Evolutionary conservation across 1,139 yeast genomes (phyloP).

Genomic region (Magnusiomyces tetraspermus): DNA sequence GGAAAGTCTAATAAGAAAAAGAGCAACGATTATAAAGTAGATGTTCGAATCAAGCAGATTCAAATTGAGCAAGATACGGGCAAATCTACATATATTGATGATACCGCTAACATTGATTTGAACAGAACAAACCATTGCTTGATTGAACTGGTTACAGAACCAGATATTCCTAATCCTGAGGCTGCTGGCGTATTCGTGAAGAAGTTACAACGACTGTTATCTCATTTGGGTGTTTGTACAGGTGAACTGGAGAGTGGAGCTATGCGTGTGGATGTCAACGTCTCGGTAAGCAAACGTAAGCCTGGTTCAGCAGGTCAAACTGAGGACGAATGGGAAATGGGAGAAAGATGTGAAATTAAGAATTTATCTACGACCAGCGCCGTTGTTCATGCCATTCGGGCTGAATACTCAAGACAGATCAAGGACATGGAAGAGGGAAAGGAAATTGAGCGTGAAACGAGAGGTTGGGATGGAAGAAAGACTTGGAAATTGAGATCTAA

Average conservation of each 20-base stretch:
- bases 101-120: slow-evolving; percentile 47
- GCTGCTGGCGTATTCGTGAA: slow-evolving; percentile 73
- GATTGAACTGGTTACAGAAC: slow-evolving; percentile 84
- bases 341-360: slow-evolving; percentile 73
- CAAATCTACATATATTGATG: slow-evolving; percentile 52
- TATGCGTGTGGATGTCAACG: slow-evolving; percentile 87
- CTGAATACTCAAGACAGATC: slow-evolving; percentile 67
- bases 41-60: slow-evolving; percentile 50
- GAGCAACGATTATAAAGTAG: slow-evolving; percentile 16
- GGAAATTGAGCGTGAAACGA: slow-evolving; percentile 54
- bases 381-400: slow-evolving; percentile 64
- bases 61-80: slow-evolving; percentile 96
- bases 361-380: slow-evolving; percentile 80
- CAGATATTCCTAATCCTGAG: slow-evolving; percentile 62
- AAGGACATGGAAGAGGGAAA: slow-evolving; percentile 32
- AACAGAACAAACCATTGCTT: slow-evolving; percentile 82
- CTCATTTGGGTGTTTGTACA: slow-evolving; percentile 62
- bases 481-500: slow-evolving; percentile 65
- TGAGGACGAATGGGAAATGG: slow-evolving; percentile 13
- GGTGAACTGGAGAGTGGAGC: slow-evolving; percentile 95
- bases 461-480: slow-evolving; percentile 78
- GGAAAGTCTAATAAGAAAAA: slow-evolving; percentile 31
- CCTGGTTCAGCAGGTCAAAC: slow-evolving; percentile 23
- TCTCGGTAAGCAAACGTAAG: slow-evolving; percentile 50
- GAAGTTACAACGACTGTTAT: slow-evolving; percentile 65